phyloP scores from a whole-genome alignment of 2,329 filamentous ascomycete genomes.

The Fusarium tuaranense region DNA sequence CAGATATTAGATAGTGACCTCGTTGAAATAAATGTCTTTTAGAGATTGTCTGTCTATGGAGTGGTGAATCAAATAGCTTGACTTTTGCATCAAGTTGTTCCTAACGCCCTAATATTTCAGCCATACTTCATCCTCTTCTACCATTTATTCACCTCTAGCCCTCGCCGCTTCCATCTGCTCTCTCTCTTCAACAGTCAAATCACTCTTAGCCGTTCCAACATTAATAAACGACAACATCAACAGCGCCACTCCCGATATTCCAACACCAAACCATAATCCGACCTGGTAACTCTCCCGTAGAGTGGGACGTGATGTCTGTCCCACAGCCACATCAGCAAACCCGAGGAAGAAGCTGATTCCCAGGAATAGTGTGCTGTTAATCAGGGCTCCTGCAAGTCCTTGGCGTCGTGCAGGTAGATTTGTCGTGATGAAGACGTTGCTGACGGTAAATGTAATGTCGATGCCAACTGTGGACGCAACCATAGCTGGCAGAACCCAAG shows the following conservation, averaged over 20 bases:
- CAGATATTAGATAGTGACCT: not conserved
- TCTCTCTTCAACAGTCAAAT: slow-evolving; percentile 2
- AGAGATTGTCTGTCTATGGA: not conserved
- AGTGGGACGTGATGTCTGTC: not conserved
- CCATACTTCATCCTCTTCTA: not conserved
- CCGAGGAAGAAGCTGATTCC: slow-evolving; percentile 8
- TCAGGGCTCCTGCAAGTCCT: not conserved
- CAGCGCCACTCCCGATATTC: not conserved
- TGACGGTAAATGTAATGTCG: slow-evolving; percentile 1
- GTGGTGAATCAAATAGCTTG: not conserved
- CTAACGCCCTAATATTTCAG: not conserved
- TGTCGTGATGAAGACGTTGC: slow-evolving; percentile 5
- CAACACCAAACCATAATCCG: slow-evolving; percentile 6
- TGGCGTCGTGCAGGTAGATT: slow-evolving; percentile 1
- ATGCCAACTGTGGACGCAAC: slow-evolving; percentile 2
- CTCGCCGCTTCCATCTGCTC: not conserved
- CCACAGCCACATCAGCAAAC: not conserved
- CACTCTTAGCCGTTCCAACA: slow-evolving; percentile 3
- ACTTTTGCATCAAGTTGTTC: not conserved
- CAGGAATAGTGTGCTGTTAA: not conserved
- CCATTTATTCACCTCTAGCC: not conserved
- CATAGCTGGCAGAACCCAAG: slow-evolving; percentile 8
- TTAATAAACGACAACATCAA: not conserved
- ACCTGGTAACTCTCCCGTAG: slow-evolving; percentile 1
- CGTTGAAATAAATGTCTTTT: not conserved